Conservation (phyloP, 352 stramenopile genomes). For the Phytopythium litorale region DNA sequence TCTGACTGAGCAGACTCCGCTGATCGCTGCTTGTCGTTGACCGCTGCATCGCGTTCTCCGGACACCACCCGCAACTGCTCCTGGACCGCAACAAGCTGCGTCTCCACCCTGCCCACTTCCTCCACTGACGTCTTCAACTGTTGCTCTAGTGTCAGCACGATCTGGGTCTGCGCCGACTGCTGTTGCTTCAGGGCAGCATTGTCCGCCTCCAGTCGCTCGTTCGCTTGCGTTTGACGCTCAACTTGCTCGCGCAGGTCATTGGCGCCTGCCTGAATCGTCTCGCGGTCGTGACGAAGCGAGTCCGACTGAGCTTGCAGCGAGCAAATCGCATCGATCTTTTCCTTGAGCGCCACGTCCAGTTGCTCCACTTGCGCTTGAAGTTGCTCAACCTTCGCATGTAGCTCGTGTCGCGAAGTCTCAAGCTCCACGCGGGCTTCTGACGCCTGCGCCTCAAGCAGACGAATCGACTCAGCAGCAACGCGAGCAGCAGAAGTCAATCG, state of each 20-base stretch:
- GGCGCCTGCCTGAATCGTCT: constrained; percentile 43
- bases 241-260: constrained; percentile 44
- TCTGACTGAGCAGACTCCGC: constrained; percentile 11
- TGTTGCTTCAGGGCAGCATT: constrained; percentile 20
- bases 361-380: constrained; percentile 12
- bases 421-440: background rate
- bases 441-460: background rate
- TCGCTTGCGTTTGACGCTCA: constrained; percentile 26
- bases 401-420: background rate
- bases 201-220: constrained; percentile 20
- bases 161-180: constrained; percentile 3
- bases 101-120: constrained; percentile 21
- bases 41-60: background rate
- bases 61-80: constrained; percentile 21
- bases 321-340: constrained; percentile 45
- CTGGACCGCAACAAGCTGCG: constrained; percentile 9
- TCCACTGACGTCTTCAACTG: constrained; percentile 5
- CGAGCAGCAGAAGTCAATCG: background rate
- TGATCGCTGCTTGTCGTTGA: constrained; percentile 2
- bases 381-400: constrained; percentile 12
- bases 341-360: constrained; percentile 5
- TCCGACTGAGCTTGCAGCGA: constrained; percentile 59
- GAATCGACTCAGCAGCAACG: background rate
- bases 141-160: background rate
- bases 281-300: constrained; percentile 60